Percentiles rank a stretch among this genome's conserved stretches.
These are phyloP conservation scores for Trichaptum fuscoviolaceum DNA, from an alignment of 768 basidiomycete species.

Conservation along the genomic window DNA sequence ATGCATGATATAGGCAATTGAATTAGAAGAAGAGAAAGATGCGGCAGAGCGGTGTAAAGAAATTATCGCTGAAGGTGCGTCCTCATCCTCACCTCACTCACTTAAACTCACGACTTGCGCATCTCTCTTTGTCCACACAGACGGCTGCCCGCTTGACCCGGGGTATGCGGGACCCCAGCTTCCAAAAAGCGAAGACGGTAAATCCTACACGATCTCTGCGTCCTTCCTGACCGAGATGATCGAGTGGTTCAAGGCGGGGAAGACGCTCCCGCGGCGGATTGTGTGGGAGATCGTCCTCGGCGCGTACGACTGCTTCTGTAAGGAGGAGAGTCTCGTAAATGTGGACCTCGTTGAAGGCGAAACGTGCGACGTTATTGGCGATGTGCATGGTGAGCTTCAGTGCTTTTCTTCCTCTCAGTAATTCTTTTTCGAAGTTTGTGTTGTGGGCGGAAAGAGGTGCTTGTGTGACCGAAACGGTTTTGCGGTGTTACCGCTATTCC, in stretches of 20 bases:
- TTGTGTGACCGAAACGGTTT: no score
- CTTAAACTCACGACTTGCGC: not conserved
- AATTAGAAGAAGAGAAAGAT: constrained; percentile 82
- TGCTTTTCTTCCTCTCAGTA: constrained; percentile 17
- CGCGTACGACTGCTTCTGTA: constrained; percentile 66
- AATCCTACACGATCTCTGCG: constrained; percentile 60
- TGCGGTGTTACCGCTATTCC: constrained; percentile 1
- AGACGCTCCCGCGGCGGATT: constrained; percentile 81
- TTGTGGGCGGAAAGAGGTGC: no score
- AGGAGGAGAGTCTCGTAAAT: constrained; percentile 79
- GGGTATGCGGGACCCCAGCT: constrained; percentile 75
- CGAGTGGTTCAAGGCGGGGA: constrained; percentile 90
- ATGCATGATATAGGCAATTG: constrained; percentile 62
- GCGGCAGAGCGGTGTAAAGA: constrained; percentile 70
- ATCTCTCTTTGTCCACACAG: constrained; percentile 28
- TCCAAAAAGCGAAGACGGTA: constrained; percentile 48
- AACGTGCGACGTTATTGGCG: constrained; percentile 92
- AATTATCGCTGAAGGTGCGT: constrained; percentile 72
- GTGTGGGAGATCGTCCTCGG: constrained; percentile 96
- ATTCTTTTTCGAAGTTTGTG: not conserved
- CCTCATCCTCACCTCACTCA: not conserved
- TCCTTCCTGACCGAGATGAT: constrained; percentile 86
- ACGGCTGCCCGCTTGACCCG: constrained; percentile 74
- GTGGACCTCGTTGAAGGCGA: constrained; percentile 69
- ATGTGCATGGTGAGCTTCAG: constrained; percentile 70